phyloP scores from a whole-genome alignment of 305 asterid species.

The Plantago rigida region DNA sequence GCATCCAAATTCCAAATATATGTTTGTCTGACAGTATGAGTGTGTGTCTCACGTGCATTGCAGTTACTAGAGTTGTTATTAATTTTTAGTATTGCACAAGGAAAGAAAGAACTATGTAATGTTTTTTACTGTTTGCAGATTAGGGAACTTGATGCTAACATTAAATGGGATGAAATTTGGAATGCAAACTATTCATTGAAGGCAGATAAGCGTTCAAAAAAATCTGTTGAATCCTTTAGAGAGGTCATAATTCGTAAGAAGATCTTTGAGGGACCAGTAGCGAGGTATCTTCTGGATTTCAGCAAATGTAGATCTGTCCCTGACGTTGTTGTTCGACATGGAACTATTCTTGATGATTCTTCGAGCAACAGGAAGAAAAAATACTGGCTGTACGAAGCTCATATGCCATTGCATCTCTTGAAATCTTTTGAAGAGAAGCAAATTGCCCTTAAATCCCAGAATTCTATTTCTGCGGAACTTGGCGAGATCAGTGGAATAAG shows the following conservation, averaged over 20 bases:
- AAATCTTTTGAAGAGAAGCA: conserved; percentile 74
- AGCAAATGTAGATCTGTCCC: conserved; percentile 88
- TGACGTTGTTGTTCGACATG: conserved; percentile 62
- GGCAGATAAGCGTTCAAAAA: conserved; percentile 46
- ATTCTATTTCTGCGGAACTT: conserved; percentile 38
- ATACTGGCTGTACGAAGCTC: conserved; percentile 76
- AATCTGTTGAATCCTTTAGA: conserved; percentile 56
- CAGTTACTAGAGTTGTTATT: conserved; percentile 12
- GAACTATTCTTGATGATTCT: conserved; percentile 56
- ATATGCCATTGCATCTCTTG: conserved; percentile 78
- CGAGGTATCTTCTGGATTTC: conserved; percentile 82
- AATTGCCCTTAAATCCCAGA: conserved; percentile 63
- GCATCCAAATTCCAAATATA: too few relatives aligned
- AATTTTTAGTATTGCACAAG: conserved; percentile 14
- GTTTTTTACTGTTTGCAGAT: conserved; percentile 43
- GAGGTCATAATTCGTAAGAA: conserved; percentile 66
- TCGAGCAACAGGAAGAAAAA: conserved; percentile 51
- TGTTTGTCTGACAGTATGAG: too few relatives aligned
- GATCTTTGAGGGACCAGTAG: conserved; percentile 50
- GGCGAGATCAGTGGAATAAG: conserved; percentile 28
- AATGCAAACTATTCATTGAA: conserved; percentile 34
- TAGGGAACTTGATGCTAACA: conserved; percentile 81
- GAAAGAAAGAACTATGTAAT: conserved; percentile 17
- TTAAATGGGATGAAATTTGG: conserved; percentile 76
- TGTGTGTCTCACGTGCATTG: not conserved